These are phyloP conservation scores for Erodium maritimum DNA, from an alignment of 345 rosid species.

Conservation along the genomic window DNA sequence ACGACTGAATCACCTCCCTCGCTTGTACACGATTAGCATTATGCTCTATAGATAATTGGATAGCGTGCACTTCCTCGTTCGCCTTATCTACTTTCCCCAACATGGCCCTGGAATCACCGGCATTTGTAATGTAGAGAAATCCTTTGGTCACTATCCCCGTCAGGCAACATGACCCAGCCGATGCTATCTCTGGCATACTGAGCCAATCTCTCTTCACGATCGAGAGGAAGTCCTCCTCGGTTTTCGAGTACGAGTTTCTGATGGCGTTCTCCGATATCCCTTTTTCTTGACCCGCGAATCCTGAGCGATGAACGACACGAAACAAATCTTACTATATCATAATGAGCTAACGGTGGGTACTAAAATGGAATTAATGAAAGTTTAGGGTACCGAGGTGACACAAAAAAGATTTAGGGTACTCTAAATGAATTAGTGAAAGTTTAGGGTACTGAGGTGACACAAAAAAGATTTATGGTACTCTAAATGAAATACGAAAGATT, in stretches of 20 bases:
- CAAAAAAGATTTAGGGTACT: too few species aligned
- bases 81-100: constrained; percentile 46
- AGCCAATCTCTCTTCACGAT: constrained; percentile 58
- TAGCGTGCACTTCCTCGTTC: constrained; percentile 26
- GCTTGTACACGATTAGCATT: constrained; percentile 47
- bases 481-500: too few species aligned
- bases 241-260: constrained; percentile 42
- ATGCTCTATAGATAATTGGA: constrained; percentile 66
- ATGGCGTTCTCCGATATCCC: constrained; percentile 40
- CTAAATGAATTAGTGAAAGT: too few species aligned
- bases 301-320: constrained; percentile 19
- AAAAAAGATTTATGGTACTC: too few species aligned
- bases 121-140: constrained; percentile 51
- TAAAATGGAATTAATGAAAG: too few species aligned
- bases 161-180: constrained; percentile 75
- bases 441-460: too few species aligned
- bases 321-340: too few species aligned
- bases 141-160: constrained; percentile 62
- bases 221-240: constrained; percentile 51
- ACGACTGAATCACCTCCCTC: constrained; percentile 48
- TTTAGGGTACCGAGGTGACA: too few species aligned
- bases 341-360: too few species aligned
- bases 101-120: constrained; percentile 68
- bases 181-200: constrained; percentile 51
- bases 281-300: constrained; percentile 24